Evolutionary conservation across 306 rosid species (phyloP).

Genomic region (Rosa multiflora): DNA sequence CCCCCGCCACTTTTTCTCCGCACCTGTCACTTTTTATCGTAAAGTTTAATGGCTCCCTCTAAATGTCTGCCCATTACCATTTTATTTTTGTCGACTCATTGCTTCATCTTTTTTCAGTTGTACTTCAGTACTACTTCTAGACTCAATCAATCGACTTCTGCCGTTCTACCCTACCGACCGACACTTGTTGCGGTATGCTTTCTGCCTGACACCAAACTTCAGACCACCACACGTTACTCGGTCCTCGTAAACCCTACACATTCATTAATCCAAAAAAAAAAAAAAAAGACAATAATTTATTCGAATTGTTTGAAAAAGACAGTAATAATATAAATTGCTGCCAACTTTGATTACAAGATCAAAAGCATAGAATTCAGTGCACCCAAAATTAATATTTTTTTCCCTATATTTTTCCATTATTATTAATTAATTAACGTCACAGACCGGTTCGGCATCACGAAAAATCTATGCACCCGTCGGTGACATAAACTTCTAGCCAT

Average conservation of each 20-base stretch:
- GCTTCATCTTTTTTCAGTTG: background rate
- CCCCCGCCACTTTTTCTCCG: too few relatives aligned
- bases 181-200: slow-evolving; percentile 30
- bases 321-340: background rate
- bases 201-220: slow-evolving; percentile 1
- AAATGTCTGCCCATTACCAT: too few relatives aligned
- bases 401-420: background rate
- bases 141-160: background rate
- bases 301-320: background rate
- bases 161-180: slow-evolving; percentile 29
- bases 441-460: background rate
- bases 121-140: background rate
- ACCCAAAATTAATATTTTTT: background rate
- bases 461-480: slow-evolving; percentile 15
- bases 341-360: background rate
- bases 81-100: background rate
- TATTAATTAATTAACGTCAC: background rate
- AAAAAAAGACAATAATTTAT: too few relatives aligned
- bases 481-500: background rate
- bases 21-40: too few relatives aligned
- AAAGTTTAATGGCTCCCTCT: too few relatives aligned
- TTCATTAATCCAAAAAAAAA: background rate
- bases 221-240: background rate
- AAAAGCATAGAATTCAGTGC: background rate
- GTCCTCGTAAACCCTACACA: background rate